phyloP scores from a whole-genome alignment of 1,284 basidiomycete species.

The Cryptococcus hybrid region DNA sequence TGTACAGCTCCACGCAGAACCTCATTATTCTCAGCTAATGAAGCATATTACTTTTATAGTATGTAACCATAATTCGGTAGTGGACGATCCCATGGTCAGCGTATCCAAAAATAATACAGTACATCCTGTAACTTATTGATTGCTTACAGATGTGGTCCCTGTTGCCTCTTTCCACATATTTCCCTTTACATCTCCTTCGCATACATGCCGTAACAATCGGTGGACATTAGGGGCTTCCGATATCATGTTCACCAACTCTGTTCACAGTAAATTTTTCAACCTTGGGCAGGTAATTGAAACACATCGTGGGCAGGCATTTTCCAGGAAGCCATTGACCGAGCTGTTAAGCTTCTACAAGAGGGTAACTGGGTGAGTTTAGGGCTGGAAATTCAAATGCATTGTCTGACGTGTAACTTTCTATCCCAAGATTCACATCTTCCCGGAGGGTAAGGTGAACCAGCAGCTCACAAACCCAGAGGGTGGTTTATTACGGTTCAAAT shows the following conservation, averaged over 20 bases:
- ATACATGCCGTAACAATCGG: constrained; percentile 39
- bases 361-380: constrained; percentile 73
- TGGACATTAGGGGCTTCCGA: constrained; percentile 67
- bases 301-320: constrained; percentile 86
- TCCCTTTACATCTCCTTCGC: constrained; percentile 44
- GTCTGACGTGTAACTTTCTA: neutral
- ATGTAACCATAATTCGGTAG: constrained; percentile 84
- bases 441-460: constrained; percentile 90
- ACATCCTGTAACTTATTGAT: neutral
- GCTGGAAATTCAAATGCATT: neutral
- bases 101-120: neutral
- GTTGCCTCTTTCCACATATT: constrained; percentile 64
- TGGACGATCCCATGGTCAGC: constrained; percentile 48
- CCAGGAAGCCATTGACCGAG: constrained; percentile 79
- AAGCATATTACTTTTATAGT: constrained; percentile 54
- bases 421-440: constrained; percentile 81
- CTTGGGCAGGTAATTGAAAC: constrained; percentile 93
- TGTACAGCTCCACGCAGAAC: constrained; percentile 22
- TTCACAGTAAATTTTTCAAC: constrained; percentile 74
- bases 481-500: constrained; percentile 81
- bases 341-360: constrained; percentile 71
- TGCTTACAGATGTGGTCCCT: constrained; percentile 73
- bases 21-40: neutral
- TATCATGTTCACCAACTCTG: constrained; percentile 94
- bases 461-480: constrained; percentile 58